These are phyloP conservation scores for Schizophyllum amplum DNA, from an alignment of 1,284 basidiomycete species.

Conservation along the genomic window DNA sequence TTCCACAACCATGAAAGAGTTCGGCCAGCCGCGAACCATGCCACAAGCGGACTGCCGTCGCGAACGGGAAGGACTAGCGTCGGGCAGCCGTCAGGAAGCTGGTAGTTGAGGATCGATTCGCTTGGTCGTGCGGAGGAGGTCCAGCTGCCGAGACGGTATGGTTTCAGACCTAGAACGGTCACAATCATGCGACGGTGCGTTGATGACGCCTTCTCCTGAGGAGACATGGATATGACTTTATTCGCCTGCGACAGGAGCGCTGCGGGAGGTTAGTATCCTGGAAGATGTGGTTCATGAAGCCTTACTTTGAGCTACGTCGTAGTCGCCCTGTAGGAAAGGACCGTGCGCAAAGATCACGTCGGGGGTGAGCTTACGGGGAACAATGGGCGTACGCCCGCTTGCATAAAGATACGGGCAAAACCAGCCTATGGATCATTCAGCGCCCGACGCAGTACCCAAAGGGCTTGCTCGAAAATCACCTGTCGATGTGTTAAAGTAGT, in stretches of 20 bases:
- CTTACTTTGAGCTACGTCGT: not conserved
- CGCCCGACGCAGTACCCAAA: constrained; percentile 52
- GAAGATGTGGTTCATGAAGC: too few species aligned
- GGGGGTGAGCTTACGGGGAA: constrained; percentile 53
- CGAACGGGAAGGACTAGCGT: constrained; percentile 51
- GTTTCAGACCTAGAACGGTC: constrained; percentile 47
- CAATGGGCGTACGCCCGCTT: constrained; percentile 49
- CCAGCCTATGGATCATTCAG: constrained; percentile 49
- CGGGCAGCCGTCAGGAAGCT: constrained; percentile 53
- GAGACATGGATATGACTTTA: not conserved
- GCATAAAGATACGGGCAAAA: constrained; percentile 62
- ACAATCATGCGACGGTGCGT: constrained; percentile 46
- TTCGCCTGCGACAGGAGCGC: not conserved
- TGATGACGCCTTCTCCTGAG: not conserved
- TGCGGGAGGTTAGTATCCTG: not conserved
- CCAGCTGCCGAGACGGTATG: constrained; percentile 50
- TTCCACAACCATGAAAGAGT: constrained; percentile 53
- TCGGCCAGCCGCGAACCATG: constrained; percentile 42
- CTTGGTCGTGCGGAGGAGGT: constrained; percentile 47
- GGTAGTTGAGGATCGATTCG: constrained; percentile 56
- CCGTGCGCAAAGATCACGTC: constrained; percentile 60
- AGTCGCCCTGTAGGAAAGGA: constrained; percentile 43
- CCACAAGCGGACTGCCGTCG: constrained; percentile 48
- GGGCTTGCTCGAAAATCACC: constrained; percentile 47
- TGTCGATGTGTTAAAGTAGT: constrained; percentile 18